A percentile compares a stretch with the other conserved stretches of the same genome.
These are phyloP conservation scores for Cucumis variabilis DNA, from an alignment of 331 rosid species.

Conservation along the genomic window DNA sequence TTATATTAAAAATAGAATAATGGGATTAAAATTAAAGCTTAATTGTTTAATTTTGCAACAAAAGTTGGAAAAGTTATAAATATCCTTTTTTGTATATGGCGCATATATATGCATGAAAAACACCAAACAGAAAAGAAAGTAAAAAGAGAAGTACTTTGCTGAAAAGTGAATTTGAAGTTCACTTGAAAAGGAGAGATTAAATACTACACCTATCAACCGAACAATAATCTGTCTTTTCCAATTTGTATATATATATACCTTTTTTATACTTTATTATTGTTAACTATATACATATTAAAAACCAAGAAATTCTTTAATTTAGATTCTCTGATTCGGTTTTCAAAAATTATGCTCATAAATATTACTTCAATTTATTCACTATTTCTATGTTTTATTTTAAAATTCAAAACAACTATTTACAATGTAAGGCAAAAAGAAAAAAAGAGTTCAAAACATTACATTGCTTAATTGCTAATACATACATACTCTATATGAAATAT, in stretches of 20 bases:
- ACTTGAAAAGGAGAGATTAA: neutral
- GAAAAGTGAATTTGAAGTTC: neutral
- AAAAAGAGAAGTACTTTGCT: neutral
- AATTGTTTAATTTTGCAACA: neutral
- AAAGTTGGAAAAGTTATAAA: neutral
- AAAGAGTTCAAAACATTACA: too few relatives aligned
- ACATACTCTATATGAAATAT: too few relatives aligned
- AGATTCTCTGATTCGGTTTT: neutral
- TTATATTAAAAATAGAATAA: too few relatives aligned
- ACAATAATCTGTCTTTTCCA: neutral
- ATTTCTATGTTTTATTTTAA: too few relatives aligned
- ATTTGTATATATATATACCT: neutral
- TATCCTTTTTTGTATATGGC: neutral
- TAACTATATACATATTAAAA: neutral
- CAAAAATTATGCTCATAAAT: too few relatives aligned
- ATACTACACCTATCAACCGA: neutral
- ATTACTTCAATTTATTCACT: too few relatives aligned
- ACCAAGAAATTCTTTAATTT: neutral
- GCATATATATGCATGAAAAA: neutral
- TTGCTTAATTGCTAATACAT: too few relatives aligned
- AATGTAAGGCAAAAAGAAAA: too few relatives aligned
- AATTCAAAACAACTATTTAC: too few relatives aligned
- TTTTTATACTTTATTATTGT: neutral
- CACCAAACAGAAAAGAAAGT: neutral
- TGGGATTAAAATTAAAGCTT: neutral